These are phyloP conservation scores for Aspergillus indologenus DNA, from an alignment of 495 filamentous ascomycete species.

Conservation along the genomic window DNA sequence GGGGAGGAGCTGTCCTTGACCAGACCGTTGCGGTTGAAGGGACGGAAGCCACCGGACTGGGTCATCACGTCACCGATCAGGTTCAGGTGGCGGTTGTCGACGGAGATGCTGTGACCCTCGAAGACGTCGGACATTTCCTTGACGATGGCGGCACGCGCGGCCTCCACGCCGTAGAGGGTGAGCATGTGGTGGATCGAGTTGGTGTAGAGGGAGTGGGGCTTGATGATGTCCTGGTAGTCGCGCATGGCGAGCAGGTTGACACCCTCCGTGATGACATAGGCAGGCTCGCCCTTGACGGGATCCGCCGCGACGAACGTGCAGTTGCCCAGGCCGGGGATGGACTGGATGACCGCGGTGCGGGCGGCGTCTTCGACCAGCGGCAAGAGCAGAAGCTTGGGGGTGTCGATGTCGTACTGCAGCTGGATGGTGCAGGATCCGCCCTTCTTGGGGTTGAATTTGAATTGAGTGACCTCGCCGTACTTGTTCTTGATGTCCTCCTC, in stretches of 20 bases:
- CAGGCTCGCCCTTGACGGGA: constrained; percentile 50
- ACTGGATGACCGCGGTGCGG: constrained; percentile 77
- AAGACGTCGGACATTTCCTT: constrained; percentile 86
- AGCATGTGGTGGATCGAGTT: constrained; percentile 90
- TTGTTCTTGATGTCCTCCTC: constrained; percentile 65
- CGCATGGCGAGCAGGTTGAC: constrained; percentile 90
- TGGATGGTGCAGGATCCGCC: constrained; percentile 76
- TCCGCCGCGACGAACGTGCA: constrained; percentile 70
- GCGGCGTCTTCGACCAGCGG: constrained; percentile 79
- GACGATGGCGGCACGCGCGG: constrained; percentile 80
- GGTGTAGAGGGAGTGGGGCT: constrained; percentile 81
- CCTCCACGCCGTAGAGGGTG: constrained; percentile 86
- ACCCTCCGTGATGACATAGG: constrained; percentile 72
- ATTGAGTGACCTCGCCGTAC: constrained; percentile 62
- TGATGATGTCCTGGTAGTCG: constrained; percentile 77
- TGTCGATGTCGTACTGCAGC: constrained; percentile 75
- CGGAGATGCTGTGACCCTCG: constrained; percentile 84
- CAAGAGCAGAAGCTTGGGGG: constrained; percentile 90
- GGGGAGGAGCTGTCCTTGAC: constrained; percentile 74
- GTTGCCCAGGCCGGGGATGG: constrained; percentile 68
- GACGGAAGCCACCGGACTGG: constrained; percentile 74
- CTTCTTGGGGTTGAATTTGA: constrained; percentile 72
- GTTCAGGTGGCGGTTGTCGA: constrained; percentile 90
- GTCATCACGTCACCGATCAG: constrained; percentile 98
- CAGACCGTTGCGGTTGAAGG: constrained; percentile 88